phyloP scores from a whole-genome alignment of 1,284 basidiomycete species.

The Trametes pubescens region DNA sequence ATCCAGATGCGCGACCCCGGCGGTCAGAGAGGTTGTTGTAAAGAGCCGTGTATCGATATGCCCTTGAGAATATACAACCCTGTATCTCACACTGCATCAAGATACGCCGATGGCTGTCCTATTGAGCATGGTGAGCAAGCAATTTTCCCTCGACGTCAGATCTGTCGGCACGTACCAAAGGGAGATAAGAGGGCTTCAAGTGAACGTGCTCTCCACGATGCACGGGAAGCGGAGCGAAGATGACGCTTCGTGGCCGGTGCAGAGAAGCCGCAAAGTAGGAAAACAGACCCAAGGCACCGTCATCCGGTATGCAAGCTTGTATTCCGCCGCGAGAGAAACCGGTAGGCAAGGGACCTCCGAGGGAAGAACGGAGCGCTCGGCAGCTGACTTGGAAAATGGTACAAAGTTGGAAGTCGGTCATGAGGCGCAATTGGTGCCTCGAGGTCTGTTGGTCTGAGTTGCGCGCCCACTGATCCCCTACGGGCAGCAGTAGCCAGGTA shows the following conservation, averaged over 20 bases:
- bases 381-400: conserved; percentile 21
- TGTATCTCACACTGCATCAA: background rate
- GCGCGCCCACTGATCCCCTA: conserved; percentile 1
- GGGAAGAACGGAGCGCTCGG: conserved; percentile 31
- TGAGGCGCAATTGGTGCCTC: conserved; percentile 24
- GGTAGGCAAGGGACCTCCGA: conserved; percentile 29
- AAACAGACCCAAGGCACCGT: conserved; percentile 22
- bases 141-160: background rate
- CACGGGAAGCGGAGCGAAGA: conserved; percentile 26
- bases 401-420: conserved; percentile 14
- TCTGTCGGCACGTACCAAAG: conserved; percentile 4
- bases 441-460: conserved; percentile 19
- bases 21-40: too few species aligned
- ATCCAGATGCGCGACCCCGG: background rate
- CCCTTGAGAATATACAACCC: background rate
- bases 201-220: conserved; percentile 30
- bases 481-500: background rate
- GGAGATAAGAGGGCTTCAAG: conserved; percentile 22
- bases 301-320: conserved; percentile 14
- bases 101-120: background rate
- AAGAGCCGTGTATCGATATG: background rate
- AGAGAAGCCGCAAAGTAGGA: conserved; percentile 7
- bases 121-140: too few species aligned
- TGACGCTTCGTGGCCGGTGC: conserved; percentile 15
- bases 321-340: conserved; percentile 18